Evolutionary conservation across 1,284 basidiomycete genomes (phyloP).

Genomic region (Ganoderma meredithae): DNA sequence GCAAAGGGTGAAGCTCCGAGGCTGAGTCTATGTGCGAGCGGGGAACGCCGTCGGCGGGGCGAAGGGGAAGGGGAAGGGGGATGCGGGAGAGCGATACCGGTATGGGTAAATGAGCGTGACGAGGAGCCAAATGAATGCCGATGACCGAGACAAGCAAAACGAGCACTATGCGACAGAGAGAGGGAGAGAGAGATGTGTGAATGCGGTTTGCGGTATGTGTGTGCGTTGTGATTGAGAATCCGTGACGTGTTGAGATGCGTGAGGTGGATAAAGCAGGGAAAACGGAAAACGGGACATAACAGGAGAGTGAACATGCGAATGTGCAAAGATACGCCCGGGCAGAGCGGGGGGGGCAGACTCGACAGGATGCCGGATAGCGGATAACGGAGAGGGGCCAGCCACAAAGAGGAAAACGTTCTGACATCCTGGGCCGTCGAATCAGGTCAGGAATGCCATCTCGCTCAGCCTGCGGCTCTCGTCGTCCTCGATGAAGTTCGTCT

Average conservation of each 20-base stretch:
- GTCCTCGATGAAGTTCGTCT: conserved; percentile 63
- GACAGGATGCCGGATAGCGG: background rate
- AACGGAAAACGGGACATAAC: too few species aligned
- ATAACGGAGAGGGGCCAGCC: background rate
- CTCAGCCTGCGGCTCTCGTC: conserved; percentile 71
- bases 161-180: conserved; percentile 4
- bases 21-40: background rate
- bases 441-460: conserved; percentile 68
- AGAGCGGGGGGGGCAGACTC: background rate
- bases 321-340: background rate
- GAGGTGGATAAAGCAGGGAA: background rate
- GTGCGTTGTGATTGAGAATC: background rate
- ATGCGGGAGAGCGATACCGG: background rate
- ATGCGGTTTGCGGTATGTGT: conserved; percentile 1
- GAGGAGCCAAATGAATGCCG: too few species aligned
- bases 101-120: conserved; percentile 6
- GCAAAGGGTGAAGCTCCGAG: background rate
- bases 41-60: background rate
- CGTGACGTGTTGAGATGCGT: background rate
- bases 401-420: background rate
- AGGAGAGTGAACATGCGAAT: background rate
- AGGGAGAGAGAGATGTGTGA: background rate
- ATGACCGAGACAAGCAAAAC: background rate
- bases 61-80: background rate
- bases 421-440: conserved; percentile 31